Conservation (phyloP, 2,329 filamentous ascomycete species). For the Diaporthe sp. region DNA sequence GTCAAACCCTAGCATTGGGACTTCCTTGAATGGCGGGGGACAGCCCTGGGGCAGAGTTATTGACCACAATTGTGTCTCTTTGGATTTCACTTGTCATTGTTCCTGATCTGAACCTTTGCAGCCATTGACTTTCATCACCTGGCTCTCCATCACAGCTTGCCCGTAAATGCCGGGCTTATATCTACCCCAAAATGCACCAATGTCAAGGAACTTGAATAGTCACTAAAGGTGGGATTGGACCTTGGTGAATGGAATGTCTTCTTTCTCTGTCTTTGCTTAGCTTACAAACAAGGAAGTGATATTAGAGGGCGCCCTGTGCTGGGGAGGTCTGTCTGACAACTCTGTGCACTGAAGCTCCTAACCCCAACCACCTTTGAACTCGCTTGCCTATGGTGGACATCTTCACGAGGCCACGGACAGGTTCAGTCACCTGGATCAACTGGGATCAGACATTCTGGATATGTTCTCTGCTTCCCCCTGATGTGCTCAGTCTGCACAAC, state of each 20-base stretch:
- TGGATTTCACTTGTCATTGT: background rate
- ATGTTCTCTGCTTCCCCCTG: background rate
- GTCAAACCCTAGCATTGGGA: background rate
- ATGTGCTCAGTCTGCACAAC: background rate
- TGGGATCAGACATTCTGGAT: background rate
- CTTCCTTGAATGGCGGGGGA: too few species aligned
- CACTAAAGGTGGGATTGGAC: background rate
- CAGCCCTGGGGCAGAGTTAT: too few species aligned
- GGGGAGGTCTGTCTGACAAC: background rate
- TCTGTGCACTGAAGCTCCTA: background rate
- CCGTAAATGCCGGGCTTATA: background rate
- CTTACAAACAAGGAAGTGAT: background rate
- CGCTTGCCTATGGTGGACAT: background rate
- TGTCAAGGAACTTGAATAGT: background rate
- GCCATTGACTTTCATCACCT: background rate
- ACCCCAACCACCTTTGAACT: too few species aligned
- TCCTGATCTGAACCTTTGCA: background rate
- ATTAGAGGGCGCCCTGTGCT: background rate
- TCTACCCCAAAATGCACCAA: background rate
- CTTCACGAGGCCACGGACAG: background rate
- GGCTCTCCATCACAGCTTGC: background rate
- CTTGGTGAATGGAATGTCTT: too few species aligned
- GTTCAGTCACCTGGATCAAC: background rate
- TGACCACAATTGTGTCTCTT: background rate
- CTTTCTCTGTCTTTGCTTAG: background rate